Conservation (phyloP, 148 eudicot species). For the Chenopodium berlandieri region DNA sequence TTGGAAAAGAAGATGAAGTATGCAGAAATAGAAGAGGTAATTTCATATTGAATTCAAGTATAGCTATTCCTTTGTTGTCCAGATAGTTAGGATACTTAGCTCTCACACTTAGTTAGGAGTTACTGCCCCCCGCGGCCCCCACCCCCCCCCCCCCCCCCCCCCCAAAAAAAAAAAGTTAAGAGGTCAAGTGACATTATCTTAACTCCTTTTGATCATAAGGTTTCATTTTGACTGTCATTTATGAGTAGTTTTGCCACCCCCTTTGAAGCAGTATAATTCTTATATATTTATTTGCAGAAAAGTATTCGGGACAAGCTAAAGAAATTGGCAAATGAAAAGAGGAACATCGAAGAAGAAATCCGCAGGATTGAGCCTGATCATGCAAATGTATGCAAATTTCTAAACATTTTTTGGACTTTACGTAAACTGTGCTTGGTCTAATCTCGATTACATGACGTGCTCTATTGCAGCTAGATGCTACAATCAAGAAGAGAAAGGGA, state of each 20-base stretch:
- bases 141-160: no score
- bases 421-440: background rate
- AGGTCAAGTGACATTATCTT: no score
- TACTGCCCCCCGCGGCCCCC: no score
- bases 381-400: constrained; percentile 47
- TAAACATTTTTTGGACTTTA: background rate
- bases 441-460: constrained; percentile 1
- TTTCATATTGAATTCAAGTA: background rate
- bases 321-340: constrained; percentile 64
- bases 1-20: constrained; percentile 97
- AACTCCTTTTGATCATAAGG: background rate
- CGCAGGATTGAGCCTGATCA: constrained; percentile 62
- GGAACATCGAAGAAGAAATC: constrained; percentile 59
- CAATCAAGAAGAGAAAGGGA: constrained; percentile 46
- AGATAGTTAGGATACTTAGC: background rate
- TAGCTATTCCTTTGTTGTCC: background rate
- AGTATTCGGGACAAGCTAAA: constrained; percentile 72
- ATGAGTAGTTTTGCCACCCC: background rate
- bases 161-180: no score
- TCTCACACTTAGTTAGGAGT: background rate
- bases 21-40: constrained; percentile 92
- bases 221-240: background rate
- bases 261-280: constrained; percentile 6
- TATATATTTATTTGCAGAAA: constrained; percentile 50
- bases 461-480: constrained; percentile 54